A percentile compares a stretch with the other conserved stretches of the same genome.
Evolutionary conservation across 2,329 filamentous ascomycete genomes (phyloP).

Genomic region (Penicillium nordicum): DNA sequence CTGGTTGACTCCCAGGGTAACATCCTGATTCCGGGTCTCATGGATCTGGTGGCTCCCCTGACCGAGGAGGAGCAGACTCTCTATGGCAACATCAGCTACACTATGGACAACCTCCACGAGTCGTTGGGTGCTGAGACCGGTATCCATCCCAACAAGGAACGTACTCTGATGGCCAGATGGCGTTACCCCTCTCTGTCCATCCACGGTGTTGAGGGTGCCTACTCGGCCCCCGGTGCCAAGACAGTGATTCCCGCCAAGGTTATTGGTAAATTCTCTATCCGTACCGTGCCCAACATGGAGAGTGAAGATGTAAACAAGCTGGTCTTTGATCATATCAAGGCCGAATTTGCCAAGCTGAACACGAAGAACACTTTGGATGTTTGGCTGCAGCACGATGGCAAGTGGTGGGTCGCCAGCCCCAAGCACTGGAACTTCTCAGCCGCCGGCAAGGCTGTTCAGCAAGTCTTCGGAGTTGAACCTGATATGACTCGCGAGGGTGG

Average conservation of each 20-base stretch:
- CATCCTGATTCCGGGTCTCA: slow-evolving; percentile 90
- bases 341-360: slow-evolving; percentile 77
- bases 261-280: slow-evolving; percentile 95
- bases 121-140: slow-evolving; percentile 84
- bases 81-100: slow-evolving; percentile 90
- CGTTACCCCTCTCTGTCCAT: slow-evolving; percentile 89
- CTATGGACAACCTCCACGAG: slow-evolving; percentile 92
- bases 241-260: slow-evolving; percentile 99
- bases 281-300: slow-evolving; percentile 97
- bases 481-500: slow-evolving; percentile 96
- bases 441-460: slow-evolving; percentile 90
- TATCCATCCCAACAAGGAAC: slow-evolving; percentile 84
- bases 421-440: slow-evolving; percentile 99
- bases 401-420: slow-evolving; percentile 97
- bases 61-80: slow-evolving; percentile 80
- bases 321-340: slow-evolving; percentile 79
- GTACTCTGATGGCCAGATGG: slow-evolving; percentile 94
- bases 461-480: slow-evolving; percentile 88
- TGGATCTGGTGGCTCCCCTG: slow-evolving; percentile 86
- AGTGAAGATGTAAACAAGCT: slow-evolving; percentile 80
- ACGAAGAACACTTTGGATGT: slow-evolving; percentile 91
- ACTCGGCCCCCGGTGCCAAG: slow-evolving; percentile 89
- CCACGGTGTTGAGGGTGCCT: slow-evolving; percentile 93
- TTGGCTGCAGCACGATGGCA: slow-evolving; percentile 80
- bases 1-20: slow-evolving; percentile 88